These are phyloP conservation scores for Coniochaeta hoffmannii DNA, from an alignment of 2,329 filamentous ascomycete genomes.

Conservation along the genomic window DNA sequence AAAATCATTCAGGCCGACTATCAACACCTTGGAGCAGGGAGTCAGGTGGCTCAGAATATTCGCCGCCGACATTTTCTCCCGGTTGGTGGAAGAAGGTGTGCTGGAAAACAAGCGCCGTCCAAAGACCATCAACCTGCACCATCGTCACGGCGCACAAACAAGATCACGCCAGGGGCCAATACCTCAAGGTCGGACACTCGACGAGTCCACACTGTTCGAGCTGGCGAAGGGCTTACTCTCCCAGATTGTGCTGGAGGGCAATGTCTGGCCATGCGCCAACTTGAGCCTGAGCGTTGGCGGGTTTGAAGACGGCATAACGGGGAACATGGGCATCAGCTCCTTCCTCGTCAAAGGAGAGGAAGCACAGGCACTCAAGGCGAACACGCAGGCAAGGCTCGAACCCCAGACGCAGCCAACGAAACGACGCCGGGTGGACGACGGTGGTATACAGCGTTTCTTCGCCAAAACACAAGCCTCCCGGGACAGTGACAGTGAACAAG, in stretches of 20 bases:
- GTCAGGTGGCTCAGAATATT: conserved; percentile 86
- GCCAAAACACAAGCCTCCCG: conserved; percentile 19
- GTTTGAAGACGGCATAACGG: conserved; percentile 79
- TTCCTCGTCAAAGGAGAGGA: conserved; percentile 77
- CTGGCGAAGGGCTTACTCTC: conserved; percentile 69
- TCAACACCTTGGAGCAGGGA: conserved; percentile 71
- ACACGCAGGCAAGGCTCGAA: conserved; percentile 11
- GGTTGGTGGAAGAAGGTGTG: conserved; percentile 84
- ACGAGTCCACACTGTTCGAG: conserved; percentile 65
- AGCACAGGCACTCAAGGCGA: conserved; percentile 44
- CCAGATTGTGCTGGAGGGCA: conserved; percentile 71
- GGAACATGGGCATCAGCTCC: conserved; percentile 77
- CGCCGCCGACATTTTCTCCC: conserved; percentile 79
- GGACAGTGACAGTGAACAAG: neutral
- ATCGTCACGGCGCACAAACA: conserved; percentile 65
- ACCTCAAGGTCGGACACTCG: conserved; percentile 64
- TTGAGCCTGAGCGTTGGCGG: conserved; percentile 83
- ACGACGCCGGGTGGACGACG: conserved; percentile 37
- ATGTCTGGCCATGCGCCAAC: conserved; percentile 86
- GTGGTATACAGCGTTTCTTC: conserved; percentile 53
- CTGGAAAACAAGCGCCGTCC: conserved; percentile 81
- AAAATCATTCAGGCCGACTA: conserved; percentile 84
- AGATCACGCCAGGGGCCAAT: conserved; percentile 72
- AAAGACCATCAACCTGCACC: conserved; percentile 77
- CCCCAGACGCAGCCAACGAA: conserved; percentile 25